Conservation (phyloP, 768 basidiomycete species). For the Tricholoma matsutake region DNA sequence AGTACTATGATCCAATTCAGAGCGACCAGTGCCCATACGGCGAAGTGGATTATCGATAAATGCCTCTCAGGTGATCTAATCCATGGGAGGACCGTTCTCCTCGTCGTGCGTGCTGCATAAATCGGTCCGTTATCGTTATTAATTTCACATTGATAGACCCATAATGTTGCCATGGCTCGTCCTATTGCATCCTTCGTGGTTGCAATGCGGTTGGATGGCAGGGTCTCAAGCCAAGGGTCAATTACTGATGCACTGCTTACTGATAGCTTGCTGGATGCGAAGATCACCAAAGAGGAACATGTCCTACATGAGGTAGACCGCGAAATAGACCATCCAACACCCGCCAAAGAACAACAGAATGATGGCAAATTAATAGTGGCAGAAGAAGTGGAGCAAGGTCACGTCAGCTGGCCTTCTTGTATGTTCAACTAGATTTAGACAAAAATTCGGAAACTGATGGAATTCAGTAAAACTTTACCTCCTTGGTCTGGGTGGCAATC, state of each 20-base stretch:
- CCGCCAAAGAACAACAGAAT: constrained; percentile 22
- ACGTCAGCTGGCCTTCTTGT: constrained; percentile 50
- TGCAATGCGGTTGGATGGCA: constrained; percentile 52
- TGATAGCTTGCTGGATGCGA: constrained; percentile 32
- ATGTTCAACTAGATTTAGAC: constrained; percentile 13
- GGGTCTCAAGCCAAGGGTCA: constrained; percentile 45
- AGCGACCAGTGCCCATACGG: constrained; percentile 56
- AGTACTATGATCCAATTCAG: constrained; percentile 4
- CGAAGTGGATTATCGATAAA: constrained; percentile 75
- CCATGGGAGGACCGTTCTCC: constrained; percentile 73
- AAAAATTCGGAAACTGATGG: constrained; percentile 6
- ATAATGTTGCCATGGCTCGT: constrained; percentile 49
- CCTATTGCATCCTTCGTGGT: constrained; percentile 58
- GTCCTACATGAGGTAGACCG: constrained; percentile 24
- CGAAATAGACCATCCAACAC: constrained; percentile 19
- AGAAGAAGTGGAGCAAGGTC: constrained; percentile 62
- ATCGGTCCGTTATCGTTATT: background rate
- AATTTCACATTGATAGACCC: constrained; percentile 30
- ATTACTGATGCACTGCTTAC: constrained; percentile 45
- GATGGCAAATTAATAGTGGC: constrained; percentile 61
- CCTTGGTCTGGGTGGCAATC: constrained; percentile 33
- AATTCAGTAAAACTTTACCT: constrained; percentile 36
- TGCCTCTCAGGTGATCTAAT: constrained; percentile 81
- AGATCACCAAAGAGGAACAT: constrained; percentile 27
- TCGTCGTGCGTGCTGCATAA: constrained; percentile 51